Percentiles rank a stretch among this genome's conserved stretches.
Conservation (phyloP, 2,329 filamentous ascomycete genomes). For the Phyllosticta citribraziliensis region DNA sequence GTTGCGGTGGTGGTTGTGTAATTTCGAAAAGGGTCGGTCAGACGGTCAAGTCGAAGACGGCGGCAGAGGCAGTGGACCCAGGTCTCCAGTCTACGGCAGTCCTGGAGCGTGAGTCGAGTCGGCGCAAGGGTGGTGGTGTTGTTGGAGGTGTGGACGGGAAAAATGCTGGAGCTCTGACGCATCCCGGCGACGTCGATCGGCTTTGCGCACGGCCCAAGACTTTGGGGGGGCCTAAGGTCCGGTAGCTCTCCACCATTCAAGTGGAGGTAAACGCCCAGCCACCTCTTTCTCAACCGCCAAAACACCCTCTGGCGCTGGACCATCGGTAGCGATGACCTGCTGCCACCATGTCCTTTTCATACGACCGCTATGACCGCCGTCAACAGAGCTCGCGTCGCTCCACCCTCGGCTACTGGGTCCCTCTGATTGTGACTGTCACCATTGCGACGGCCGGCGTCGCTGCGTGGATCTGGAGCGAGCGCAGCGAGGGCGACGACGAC, state of each 20-base stretch:
- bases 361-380: slow-evolving; percentile 50
- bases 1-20: not conserved
- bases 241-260: not conserved
- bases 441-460: slow-evolving; percentile 78
- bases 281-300: not conserved
- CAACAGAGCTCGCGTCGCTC: slow-evolving; percentile 41
- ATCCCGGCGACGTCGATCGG: not conserved
- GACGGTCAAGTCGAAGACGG: not conserved
- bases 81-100: not conserved
- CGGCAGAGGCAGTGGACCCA: not conserved
- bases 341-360: slow-evolving; percentile 33
- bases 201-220: not conserved
- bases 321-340: not conserved
- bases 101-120: not conserved
- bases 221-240: not conserved
- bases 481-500: slow-evolving; percentile 54
- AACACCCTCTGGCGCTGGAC: not conserved
- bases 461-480: slow-evolving; percentile 91
- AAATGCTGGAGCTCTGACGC: not conserved
- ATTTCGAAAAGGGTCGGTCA: not conserved
- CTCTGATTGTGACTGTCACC: slow-evolving; percentile 75
- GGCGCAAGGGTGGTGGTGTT: not conserved
- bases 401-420: slow-evolving; percentile 77
- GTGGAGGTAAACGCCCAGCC: slow-evolving; percentile 1
- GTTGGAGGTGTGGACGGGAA: not conserved